These are phyloP conservation scores for Penicillium corylophilum DNA, from an alignment of 2,329 filamentous ascomycete genomes.

Conservation along the genomic window DNA sequence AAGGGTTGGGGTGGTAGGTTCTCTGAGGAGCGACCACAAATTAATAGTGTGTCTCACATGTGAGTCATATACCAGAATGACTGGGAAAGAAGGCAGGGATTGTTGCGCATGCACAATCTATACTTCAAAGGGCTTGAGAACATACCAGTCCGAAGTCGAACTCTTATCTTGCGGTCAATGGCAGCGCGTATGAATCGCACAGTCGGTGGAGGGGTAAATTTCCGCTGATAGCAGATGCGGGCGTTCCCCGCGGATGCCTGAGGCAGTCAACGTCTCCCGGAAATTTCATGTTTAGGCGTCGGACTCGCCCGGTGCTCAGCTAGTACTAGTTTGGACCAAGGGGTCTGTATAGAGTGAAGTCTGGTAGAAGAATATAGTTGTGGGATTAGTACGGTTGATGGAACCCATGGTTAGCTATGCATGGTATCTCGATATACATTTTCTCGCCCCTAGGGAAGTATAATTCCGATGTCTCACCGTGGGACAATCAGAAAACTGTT, in stretches of 20 bases:
- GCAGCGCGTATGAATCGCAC: slow-evolving; percentile 11
- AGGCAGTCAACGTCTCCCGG: slow-evolving; percentile 18
- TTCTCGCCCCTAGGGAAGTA: not conserved
- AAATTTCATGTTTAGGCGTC: not conserved
- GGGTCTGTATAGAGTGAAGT: not conserved
- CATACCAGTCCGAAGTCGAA: not conserved
- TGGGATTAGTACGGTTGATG: not conserved
- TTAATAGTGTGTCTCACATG: slow-evolving; percentile 9
- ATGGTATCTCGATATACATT: not conserved
- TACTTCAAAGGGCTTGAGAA: not conserved
- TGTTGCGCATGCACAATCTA: not conserved
- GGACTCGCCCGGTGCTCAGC: not conserved
- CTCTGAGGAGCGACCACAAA: slow-evolving; percentile 2
- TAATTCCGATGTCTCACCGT: not conserved
- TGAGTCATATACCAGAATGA: slow-evolving; percentile 20
- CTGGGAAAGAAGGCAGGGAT: not conserved
- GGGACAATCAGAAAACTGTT: not conserved
- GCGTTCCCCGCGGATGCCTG: slow-evolving; percentile 27
- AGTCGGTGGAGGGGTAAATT: slow-evolving; percentile 36
- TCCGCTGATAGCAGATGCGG: slow-evolving; percentile 19
- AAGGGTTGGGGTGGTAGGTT: not conserved
- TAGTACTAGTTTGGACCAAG: not conserved
- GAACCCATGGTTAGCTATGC: not conserved
- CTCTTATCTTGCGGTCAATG: slow-evolving; percentile 1
- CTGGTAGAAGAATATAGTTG: not conserved